Evolutionary conservation across 169 alveolate genomes (phyloP), one percentile per base, ranked within the genome.

Genomic region (Babesia divergens): DNA sequence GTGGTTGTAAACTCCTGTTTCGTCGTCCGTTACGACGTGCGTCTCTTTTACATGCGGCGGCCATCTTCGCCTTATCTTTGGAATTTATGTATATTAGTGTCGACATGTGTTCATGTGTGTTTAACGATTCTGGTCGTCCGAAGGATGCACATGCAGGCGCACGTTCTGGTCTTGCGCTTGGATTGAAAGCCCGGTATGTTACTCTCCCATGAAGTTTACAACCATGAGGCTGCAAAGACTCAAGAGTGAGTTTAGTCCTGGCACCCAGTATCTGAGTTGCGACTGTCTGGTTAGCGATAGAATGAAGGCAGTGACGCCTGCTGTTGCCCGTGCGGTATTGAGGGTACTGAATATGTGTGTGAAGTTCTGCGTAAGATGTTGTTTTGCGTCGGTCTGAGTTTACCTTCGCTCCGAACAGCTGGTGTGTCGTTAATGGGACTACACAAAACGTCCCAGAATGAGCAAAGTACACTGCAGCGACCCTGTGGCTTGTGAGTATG

Each of bases 371-470:
- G 22, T 20, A 11, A 0, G 34, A 5, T 20, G 43, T 18, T 35
- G 6, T 11, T 11, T 31, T 50, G 35, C 53, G 9, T 11, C 16
- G n/a, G 24, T 38, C 14, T 38, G n/a, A 5, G 34, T 46, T n/a
- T 56, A 79, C 87, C 74, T 58, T 35, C 16, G 82, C 32, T 4
- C 83, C 83, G 58, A 16, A 40, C 52, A 79, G 42, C 8, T 42
- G 58, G 38, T 49, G 74, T 1, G 87, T 69, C 9, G 87, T 60
- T 49, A 79, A 16, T 9, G 87, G 87, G 31, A 55, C 75, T 11
- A 58, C 59, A 20, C 76, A 59, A 44, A 68, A 79, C 5, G 56
- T 35, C 44, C 76, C 87, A 22, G 87, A 68, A 55, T 79, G 28
- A 29, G 66, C 64, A 35, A 79, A 79, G 77, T 65, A 79, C 42